Conservation (phyloP, 306 rosid genomes). For the Canavalia ensiformis region DNA sequence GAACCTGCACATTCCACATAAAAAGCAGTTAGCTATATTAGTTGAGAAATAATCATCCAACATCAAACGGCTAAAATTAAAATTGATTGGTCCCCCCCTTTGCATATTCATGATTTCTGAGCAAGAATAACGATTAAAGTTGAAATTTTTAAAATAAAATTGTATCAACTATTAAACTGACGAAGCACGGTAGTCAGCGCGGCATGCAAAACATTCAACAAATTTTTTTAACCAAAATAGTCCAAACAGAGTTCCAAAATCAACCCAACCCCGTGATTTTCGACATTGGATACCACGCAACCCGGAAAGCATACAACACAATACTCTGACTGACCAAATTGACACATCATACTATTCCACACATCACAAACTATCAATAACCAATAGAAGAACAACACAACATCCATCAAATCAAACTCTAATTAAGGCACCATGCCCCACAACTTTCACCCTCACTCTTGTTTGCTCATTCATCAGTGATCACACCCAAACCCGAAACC, state of each 20-base stretch:
- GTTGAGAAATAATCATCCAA: conserved; percentile 23
- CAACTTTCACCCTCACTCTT: not conserved
- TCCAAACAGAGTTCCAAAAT: conserved; percentile 33
- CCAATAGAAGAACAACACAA: conserved; percentile 31
- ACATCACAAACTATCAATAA: conserved; percentile 28
- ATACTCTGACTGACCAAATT: not conserved
- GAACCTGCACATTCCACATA: conserved; percentile 64
- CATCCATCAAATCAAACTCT: conserved; percentile 33
- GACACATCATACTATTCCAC: conserved; percentile 15
- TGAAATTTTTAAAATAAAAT: not conserved
- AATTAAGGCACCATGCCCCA: conserved; percentile 39
- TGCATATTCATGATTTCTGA: not conserved
- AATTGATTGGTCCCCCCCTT: not conserved
- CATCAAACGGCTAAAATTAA: conserved; percentile 5
- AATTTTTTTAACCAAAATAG: conserved; percentile 34
- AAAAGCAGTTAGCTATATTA: conserved; percentile 26
- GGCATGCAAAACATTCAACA: not conserved
- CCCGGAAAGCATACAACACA: not conserved
- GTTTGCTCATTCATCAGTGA: not conserved
- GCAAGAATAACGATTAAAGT: not conserved
- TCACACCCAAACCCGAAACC: not conserved
- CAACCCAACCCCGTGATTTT: conserved; percentile 45
- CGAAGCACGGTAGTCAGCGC: conserved; percentile 17
- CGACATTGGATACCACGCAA: conserved; percentile 33
- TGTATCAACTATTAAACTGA: not conserved